A percentile compares a stretch with the other conserved stretches of the same genome.
Conservation (phyloP, 108 stramenopile genomes). For the Nannochloropsis gaditana region DNA sequence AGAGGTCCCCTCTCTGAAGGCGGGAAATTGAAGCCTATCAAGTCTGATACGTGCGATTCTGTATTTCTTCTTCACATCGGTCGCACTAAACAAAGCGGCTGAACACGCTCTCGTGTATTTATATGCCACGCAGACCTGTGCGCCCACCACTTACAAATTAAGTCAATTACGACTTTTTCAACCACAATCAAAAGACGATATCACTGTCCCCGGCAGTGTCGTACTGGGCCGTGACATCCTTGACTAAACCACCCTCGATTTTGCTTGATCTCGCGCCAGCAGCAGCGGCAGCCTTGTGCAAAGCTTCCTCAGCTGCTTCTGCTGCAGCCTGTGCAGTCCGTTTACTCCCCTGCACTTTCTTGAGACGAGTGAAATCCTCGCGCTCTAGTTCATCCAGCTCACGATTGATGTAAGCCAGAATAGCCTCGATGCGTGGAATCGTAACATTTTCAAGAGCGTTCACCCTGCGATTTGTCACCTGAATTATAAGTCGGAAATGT, state of each 20-base stretch:
- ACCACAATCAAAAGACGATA: conserved; percentile 4
- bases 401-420: conserved; percentile 82
- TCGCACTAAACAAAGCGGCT: too few relatives aligned
- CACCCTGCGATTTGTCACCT: conserved; percentile 90
- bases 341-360: conserved; percentile 77
- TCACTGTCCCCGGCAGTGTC: conserved; percentile 14
- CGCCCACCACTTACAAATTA: too few relatives aligned
- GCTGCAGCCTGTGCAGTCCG: conserved; percentile 31
- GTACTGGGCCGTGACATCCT: conserved; percentile 8
- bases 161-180: too few relatives aligned
- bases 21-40: too few relatives aligned
- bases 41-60: too few relatives aligned
- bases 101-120: too few relatives aligned
- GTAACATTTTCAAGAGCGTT: conserved; percentile 98
- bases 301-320: conserved; percentile 18
- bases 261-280: neutral
- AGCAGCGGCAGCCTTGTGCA: neutral
- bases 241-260: neutral
- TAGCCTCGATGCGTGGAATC: conserved; percentile 86
- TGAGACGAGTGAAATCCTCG: conserved; percentile 96
- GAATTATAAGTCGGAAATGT: neutral
- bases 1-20: too few relatives aligned
- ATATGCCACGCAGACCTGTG: too few relatives aligned
- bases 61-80: too few relatives aligned
- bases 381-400: conserved; percentile 97